Conservation (phyloP, 352 stramenopile genomes). For the Nothophytophthora sp. region DNA sequence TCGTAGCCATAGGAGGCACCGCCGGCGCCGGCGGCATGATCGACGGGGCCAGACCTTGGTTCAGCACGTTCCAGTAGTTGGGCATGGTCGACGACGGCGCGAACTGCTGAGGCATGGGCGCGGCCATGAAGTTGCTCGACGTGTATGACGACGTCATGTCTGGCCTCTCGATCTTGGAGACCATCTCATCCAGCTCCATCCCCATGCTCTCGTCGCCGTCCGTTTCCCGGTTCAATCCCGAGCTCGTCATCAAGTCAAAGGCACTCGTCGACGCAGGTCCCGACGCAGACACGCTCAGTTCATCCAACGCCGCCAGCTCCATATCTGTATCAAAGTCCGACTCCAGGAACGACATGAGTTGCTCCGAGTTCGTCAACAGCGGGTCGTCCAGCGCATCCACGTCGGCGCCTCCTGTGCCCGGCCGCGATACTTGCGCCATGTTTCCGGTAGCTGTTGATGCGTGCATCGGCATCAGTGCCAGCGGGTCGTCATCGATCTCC, state of each 20-base stretch:
- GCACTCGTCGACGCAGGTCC: neutral
- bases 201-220: slow-evolving; percentile 34
- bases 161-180: slow-evolving; percentile 18
- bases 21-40: slow-evolving; percentile 25
- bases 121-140: slow-evolving; percentile 15
- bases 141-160: slow-evolving; percentile 1
- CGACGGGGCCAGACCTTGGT: slow-evolving; percentile 50
- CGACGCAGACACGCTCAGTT: slow-evolving; percentile 27
- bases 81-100: slow-evolving; percentile 70
- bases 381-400: slow-evolving; percentile 32
- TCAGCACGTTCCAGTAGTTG: slow-evolving; percentile 88
- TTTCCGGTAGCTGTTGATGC: too few species aligned
- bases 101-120: slow-evolving; percentile 43
- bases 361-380: slow-evolving; percentile 39
- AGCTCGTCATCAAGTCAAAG: slow-evolving; percentile 7
- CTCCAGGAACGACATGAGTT: slow-evolving; percentile 56
- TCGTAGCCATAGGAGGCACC: slow-evolving; percentile 19
- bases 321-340: slow-evolving; percentile 66
- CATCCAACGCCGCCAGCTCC: slow-evolving; percentile 64
- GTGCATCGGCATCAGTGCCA: slow-evolving; percentile 22
- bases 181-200: slow-evolving; percentile 33
- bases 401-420: slow-evolving; percentile 1
- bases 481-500: slow-evolving; percentile 60
- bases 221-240: slow-evolving; percentile 9
- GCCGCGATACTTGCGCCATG: too few species aligned